phyloP scores from a whole-genome alignment of 352 stramenopile species.

The Phytophthora uliginosa region DNA sequence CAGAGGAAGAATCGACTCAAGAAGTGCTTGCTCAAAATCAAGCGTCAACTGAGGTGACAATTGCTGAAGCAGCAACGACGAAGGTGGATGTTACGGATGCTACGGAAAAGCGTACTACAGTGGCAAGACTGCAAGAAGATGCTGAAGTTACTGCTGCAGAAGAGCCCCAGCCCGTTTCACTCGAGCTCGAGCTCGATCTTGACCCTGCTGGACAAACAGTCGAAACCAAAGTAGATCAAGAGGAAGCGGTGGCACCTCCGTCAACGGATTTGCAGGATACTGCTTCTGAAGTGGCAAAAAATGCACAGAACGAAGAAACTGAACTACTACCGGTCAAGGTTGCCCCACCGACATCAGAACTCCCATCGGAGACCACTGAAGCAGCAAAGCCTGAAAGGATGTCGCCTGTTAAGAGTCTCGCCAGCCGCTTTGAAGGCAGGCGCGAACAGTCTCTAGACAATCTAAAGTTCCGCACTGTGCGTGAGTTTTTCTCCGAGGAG shows the following conservation, averaged over 20 bases:
- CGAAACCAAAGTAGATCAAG: slow-evolving; percentile 1
- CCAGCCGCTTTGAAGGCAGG: slow-evolving; percentile 51
- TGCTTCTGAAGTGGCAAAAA: background rate
- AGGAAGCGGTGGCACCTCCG: slow-evolving; percentile 2
- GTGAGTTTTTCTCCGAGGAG: slow-evolving; percentile 49
- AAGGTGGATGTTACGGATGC: background rate
- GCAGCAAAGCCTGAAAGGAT: slow-evolving; percentile 28
- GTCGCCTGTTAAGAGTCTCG: slow-evolving; percentile 51
- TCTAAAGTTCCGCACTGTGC: slow-evolving; percentile 51
- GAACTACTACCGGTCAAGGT: slow-evolving; percentile 28
- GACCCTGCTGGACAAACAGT: background rate
- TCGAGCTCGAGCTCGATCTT: slow-evolving; percentile 22
- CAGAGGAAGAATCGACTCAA: background rate
- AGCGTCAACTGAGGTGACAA: background rate
- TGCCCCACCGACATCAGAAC: slow-evolving; percentile 9
- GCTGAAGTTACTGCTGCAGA: background rate
- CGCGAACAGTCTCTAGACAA: slow-evolving; percentile 45
- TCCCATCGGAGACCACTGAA: background rate
- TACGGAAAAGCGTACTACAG: background rate
- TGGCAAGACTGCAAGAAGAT: background rate
- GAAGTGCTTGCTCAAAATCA: background rate
- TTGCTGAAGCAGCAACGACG: background rate
- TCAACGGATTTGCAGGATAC: background rate
- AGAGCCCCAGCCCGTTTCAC: slow-evolving; percentile 11
- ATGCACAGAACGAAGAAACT: background rate